A percentile compares a stretch with the other conserved stretches of the same genome.
These are phyloP conservation scores for Lepidium sativum DNA, from an alignment of 345 rosid species.

Conservation along the genomic window DNA sequence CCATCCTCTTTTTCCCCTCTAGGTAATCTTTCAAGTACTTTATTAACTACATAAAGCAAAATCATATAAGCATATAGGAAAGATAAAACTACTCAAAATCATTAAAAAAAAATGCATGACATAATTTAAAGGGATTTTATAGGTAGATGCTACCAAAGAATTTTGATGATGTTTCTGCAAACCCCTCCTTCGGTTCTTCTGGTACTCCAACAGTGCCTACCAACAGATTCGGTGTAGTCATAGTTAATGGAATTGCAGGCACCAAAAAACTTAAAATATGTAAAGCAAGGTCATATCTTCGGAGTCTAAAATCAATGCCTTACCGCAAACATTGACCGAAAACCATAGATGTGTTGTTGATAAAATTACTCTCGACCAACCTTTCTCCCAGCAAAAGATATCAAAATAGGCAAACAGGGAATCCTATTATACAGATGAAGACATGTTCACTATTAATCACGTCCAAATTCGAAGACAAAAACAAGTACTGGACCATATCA, in stretches of 20 bases:
- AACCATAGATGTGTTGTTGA: conserved; percentile 95
- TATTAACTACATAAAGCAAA: conserved; percentile 49
- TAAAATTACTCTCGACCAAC: conserved; percentile 84
- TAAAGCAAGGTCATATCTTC: not conserved
- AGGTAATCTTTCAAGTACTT: conserved; percentile 75
- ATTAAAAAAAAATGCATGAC: not conserved
- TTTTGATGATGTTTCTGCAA: conserved; percentile 80
- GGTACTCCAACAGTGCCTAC: conserved; percentile 83
- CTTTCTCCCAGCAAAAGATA: conserved; percentile 65
- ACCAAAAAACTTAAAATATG: not conserved
- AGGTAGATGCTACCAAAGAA: conserved; percentile 55
- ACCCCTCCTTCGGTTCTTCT: conserved; percentile 76
- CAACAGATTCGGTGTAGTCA: conserved; percentile 5
- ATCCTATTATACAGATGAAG: not conserved
- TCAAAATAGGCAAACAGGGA: not conserved
- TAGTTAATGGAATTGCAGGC: not conserved
- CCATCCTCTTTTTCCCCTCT: conserved; percentile 87
- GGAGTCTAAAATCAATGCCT: conserved; percentile 24
- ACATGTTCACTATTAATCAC: not conserved
- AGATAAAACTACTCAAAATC: not conserved
- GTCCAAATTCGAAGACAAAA: not conserved
- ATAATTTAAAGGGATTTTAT: not conserved
- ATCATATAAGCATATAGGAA: not conserved
- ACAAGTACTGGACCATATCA: not conserved
- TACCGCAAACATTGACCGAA: conserved; percentile 85